Base-by-base conservation (phyloP, 2,329 filamentous ascomycete species). In the Penicillium glabrum region DNA sequence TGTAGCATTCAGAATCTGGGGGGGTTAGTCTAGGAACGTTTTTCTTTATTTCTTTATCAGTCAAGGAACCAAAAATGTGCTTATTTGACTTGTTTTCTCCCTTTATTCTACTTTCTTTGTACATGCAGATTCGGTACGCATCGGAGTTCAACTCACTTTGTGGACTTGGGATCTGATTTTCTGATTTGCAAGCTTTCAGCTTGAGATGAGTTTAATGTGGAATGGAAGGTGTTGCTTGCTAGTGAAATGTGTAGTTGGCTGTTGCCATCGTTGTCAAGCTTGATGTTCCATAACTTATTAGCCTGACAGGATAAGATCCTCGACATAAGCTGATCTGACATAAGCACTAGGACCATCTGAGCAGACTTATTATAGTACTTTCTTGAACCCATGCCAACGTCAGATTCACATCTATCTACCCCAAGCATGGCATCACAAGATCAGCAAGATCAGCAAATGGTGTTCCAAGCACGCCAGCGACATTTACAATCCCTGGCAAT, bases 1-100 rank as follows among this genome's bases (percentile, higher is more conserved):
- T 57, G 58, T 57, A 61, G 35, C 49, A 52, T 55, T 56, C 52
- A 57, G 54, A 29, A 35, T 58, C 51, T 35, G 35, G 53, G 55
- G 55, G 55, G 53, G 50, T n/a, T 51, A 45, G 43, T 35, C 45
- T 51, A 29, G 53, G 19, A n/a, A 13, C 5, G 31, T 37, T 31
- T 37, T 37, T 48, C 19, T 48, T 23, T 23, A 33, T 48, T 27
- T 37, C 21, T 35, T 33, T 24, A 24, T 35, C 16, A 39, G 21
- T 37, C 33, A 50, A 27, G 24, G 23, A 27, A 23, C 24, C 33
- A 27, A 53, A 55, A 39, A 27, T 55, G 53, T 55, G 37, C 26
- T 44, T 33, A 24, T 53, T 26, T 48, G 35, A 27, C 24, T 57
- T 53, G 43, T 23, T 56, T 53, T 51, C 46, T 1, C 10, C 24